Percentiles rank a stretch among this genome's conserved stretches.
Evolutionary conservation across 2,329 filamentous ascomycete species (phyloP).

Genomic region (Hymenoscyphus occultus): DNA sequence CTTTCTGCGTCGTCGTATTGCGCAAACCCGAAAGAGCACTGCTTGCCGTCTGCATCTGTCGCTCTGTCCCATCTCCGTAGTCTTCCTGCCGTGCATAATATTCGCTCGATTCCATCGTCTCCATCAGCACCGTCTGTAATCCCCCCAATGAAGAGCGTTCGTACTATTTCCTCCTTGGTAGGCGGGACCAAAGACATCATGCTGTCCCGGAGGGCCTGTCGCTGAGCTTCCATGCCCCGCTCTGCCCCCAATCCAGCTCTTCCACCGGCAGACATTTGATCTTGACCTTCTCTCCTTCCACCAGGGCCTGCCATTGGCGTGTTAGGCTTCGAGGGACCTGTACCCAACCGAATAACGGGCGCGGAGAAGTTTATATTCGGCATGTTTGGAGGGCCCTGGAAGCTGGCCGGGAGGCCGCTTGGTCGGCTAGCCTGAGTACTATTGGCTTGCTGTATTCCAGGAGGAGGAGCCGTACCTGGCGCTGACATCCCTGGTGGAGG

Average conservation of each 20-base stretch:
- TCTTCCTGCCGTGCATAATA: conserved; percentile 73
- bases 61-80: conserved; percentile 83
- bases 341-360: conserved; percentile 90
- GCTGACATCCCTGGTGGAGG: conserved; percentile 78
- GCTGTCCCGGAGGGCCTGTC: conserved; percentile 64
- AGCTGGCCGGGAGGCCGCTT: conserved; percentile 75
- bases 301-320: conserved; percentile 37
- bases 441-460: conserved; percentile 73
- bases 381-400: conserved; percentile 86
- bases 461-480: conserved; percentile 76
- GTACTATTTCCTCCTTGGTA: conserved; percentile 83
- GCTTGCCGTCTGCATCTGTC: conserved; percentile 71
- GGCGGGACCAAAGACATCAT: conserved; percentile 75
- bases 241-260: conserved; percentile 39
- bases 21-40: conserved; percentile 88
- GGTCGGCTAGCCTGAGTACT: conserved; percentile 75
- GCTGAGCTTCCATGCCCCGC: conserved; percentile 60
- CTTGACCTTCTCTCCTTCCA: conserved; percentile 47
- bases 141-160: conserved; percentile 85
- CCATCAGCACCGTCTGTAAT: conserved; percentile 76
- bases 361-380: conserved; percentile 98
- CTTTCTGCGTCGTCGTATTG: conserved; percentile 92
- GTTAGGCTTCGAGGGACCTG: conserved; percentile 64
- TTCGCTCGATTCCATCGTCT: conserved; percentile 74
- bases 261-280: conserved; percentile 38